Evolutionary conservation across 768 basidiomycete genomes (phyloP).

Genomic region (Polyporus arcularius): DNA sequence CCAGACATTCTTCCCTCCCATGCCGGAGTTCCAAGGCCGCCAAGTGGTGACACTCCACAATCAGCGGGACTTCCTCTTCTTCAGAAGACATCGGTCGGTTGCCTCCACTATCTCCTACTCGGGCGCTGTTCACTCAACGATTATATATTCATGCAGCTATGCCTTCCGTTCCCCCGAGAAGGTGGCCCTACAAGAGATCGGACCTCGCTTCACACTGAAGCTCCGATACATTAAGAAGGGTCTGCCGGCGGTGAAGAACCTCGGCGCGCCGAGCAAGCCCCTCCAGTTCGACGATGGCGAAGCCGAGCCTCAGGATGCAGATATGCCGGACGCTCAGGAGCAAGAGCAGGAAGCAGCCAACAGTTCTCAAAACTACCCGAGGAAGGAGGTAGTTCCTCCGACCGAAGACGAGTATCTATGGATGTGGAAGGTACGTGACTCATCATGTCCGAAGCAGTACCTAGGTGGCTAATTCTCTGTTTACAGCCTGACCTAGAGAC

Average conservation of each 20-base stretch:
- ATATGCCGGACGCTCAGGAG: slow-evolving; percentile 31
- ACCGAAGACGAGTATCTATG: slow-evolving; percentile 81
- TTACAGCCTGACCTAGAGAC: slow-evolving; percentile 90
- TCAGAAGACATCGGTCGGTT: slow-evolving; percentile 86
- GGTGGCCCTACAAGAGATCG: slow-evolving; percentile 94
- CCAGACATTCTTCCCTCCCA: slow-evolving; percentile 92
- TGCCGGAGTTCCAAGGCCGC: slow-evolving; percentile 93
- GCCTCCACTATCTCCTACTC: not conserved
- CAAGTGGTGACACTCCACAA: slow-evolving; percentile 98
- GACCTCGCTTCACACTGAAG: slow-evolving; percentile 95
- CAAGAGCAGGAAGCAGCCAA: slow-evolving; percentile 23
- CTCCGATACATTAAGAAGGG: slow-evolving; percentile 87
- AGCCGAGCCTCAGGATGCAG: slow-evolving; percentile 31
- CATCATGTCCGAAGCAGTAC: not conserved
- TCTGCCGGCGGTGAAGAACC: slow-evolving; percentile 74
- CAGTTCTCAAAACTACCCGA: slow-evolving; percentile 5
- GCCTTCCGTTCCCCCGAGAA: slow-evolving; percentile 91
- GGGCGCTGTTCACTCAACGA: slow-evolving; percentile 10
- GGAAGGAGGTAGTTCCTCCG: slow-evolving; percentile 50
- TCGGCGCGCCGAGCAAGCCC: slow-evolving; percentile 61
- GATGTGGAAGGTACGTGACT: slow-evolving; percentile 80
- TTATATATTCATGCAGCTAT: slow-evolving; percentile 52
- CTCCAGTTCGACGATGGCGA: slow-evolving; percentile 50
- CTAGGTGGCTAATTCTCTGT: slow-evolving; percentile 6
- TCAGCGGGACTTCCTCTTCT: slow-evolving; percentile 97